Base-by-base conservation (phyloP, 1,139 yeast genomes). In the Barnettozyma hawaiiensis region DNA sequence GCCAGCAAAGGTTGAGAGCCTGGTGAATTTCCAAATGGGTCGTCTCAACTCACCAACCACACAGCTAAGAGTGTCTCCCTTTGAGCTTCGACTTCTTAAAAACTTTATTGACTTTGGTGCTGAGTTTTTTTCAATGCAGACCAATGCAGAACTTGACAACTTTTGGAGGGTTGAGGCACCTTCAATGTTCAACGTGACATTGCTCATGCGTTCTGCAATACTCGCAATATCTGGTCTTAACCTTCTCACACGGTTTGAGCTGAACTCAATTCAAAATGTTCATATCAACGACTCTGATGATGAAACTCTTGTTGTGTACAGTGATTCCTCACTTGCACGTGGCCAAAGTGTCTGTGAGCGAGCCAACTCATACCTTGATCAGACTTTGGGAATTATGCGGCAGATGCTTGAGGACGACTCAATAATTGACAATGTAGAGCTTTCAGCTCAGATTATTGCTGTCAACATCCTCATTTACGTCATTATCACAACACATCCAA, bases 61-160 rank as follows among this genome's bases (percentile, higher is more conserved):
- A 4, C 50, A 48, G 23, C 40, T 53, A 40, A 15, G 35, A 14
- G 33, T 53, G 8, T 26, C 46, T n/a, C 33, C 42, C 9, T 47
- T 51, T 29, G 55, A 52, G 33, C 48, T 47, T 12, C 41, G 45
- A 16, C 36, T 54, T 19, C 32, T 52, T 14, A 50, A 45, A 36
- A 43, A 47, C 31, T 54, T 50, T 35, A 12, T 46, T 11, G 51
- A 48, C 19, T 52, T 51, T 39, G 55, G 56, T 14, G 52, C 53
- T 8, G 32, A 31, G 2, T 47, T 50, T 39, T 51, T 55, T 37
- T 41, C 55, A 0, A 40, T 44, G 7, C 44, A 47, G 36, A 44
- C 38, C 24, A 42, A 46, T 23, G 20, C 28, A 7, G 36, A 45
- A 8, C 33, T 47, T 8, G 37, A 41, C 20, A 24, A 24, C 1